phyloP scores from a whole-genome alignment of 805 yeast species.

The Starmerella gropengiesseri region DNA sequence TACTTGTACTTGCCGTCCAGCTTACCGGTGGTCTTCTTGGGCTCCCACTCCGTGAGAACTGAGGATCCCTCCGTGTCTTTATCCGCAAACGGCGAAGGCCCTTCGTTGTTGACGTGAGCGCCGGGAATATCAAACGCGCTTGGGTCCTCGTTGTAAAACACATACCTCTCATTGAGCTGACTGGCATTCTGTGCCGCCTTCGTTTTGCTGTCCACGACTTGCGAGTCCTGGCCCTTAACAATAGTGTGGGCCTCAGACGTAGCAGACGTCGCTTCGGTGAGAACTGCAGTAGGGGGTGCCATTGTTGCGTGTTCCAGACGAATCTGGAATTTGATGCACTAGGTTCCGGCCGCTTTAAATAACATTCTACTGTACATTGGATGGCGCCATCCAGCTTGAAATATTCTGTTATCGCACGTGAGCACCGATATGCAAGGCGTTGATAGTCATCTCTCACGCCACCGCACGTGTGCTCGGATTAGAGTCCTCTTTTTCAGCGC shows the following conservation, averaged over 20 bases:
- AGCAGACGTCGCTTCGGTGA: slow-evolving; percentile 1
- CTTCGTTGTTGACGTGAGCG: slow-evolving; percentile 10
- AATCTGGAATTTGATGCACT: background rate
- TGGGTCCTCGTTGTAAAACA: slow-evolving; percentile 13
- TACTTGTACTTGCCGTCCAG: slow-evolving; percentile 25
- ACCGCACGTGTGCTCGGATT: slow-evolving; percentile 5
- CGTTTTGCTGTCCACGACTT: background rate
- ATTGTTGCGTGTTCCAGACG: background rate
- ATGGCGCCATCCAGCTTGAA: background rate
- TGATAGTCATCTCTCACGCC: background rate
- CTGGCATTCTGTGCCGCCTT: slow-evolving; percentile 8
- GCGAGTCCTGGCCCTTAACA: background rate
- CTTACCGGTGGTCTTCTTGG: slow-evolving; percentile 23
- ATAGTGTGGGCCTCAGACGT: background rate
- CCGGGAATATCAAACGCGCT: slow-evolving; percentile 20
- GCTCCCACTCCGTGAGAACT: slow-evolving; percentile 13
- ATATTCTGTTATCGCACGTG: slow-evolving; percentile 6
- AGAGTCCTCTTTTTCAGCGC: too few relatives aligned
- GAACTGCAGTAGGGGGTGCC: slow-evolving; percentile 16
- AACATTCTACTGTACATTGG: background rate
- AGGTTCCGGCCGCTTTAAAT: background rate
- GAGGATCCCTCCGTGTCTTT: slow-evolving; percentile 23
- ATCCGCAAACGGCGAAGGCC: slow-evolving; percentile 26
- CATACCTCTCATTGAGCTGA: slow-evolving; percentile 12
- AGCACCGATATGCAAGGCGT: background rate